These are phyloP conservation scores for Dioszegia aurantiaca DNA, from an alignment of 768 basidiomycete genomes.

Conservation along the genomic window DNA sequence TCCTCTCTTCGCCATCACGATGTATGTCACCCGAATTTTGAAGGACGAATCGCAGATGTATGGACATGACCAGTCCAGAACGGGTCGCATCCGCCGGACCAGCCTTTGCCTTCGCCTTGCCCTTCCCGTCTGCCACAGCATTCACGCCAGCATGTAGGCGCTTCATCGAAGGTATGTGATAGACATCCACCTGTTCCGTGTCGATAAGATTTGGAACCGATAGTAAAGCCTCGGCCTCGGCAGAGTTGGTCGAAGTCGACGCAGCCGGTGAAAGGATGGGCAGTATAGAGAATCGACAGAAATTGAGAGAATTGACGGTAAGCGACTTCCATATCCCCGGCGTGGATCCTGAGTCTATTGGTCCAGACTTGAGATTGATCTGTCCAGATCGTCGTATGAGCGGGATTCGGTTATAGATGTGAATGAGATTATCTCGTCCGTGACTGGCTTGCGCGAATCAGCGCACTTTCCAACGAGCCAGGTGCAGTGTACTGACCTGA, in stretches of 20 bases:
- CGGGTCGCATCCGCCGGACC: constrained; percentile 2
- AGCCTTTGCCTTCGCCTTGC: constrained; percentile 1
- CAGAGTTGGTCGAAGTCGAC: background rate
- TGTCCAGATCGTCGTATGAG: background rate
- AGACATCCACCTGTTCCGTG: constrained; percentile 82
- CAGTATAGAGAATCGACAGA: constrained; percentile 80
- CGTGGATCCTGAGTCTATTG: too few species aligned
- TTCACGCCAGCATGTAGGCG: constrained; percentile 85
- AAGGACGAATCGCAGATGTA: constrained; percentile 61
- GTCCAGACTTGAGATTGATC: background rate
- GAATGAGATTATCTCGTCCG: constrained; percentile 48
- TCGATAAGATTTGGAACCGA: constrained; percentile 86
- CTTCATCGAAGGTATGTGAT: constrained; percentile 66
- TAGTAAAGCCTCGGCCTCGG: constrained; percentile 55
- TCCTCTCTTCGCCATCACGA: too few species aligned
- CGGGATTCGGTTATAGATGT: constrained; percentile 37
- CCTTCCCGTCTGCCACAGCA: background rate
- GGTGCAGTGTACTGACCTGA: constrained; percentile 65
- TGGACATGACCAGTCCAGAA: constrained; percentile 71
- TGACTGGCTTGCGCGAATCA: constrained; percentile 30
- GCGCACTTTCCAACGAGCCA: background rate
- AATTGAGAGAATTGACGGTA: constrained; percentile 90
- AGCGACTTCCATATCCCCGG: constrained; percentile 62
- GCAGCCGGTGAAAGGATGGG: constrained; percentile 18
- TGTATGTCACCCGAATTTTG: background rate